Evolutionary conservation across 2,329 filamentous ascomycete genomes (phyloP), one percentile per base, ranked within the genome.

Genomic region (Verticillium nubilum): DNA sequence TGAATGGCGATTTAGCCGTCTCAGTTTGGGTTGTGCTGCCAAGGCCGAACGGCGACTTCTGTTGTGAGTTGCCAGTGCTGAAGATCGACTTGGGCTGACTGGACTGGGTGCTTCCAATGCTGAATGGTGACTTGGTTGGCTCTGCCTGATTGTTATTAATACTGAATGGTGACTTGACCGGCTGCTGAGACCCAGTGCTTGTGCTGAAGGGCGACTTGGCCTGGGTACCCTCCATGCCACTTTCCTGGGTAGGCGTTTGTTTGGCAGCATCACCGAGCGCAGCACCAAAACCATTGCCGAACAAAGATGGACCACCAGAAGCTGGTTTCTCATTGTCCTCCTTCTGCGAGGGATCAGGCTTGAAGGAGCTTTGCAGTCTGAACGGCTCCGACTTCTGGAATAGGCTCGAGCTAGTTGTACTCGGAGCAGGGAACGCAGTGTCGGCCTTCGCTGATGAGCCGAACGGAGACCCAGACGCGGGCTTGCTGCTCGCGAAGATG

Each of bases 311-410:
- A 13, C 76, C 76, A n/a, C 73, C 72, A n/a, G 72, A 70, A 25
- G 72, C 69, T 17, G 81, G 74, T 62, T 82, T 83, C 9, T 81
- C 78, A 35, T 80, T 73, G 60, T 88, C 84, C 26, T 89, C 81
- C 60, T 85, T 86, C 1, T 83, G 78, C 52, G 80, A 79, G 5
- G 83, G 80, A 64, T 90, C 87, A 9, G 80, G 79, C 67, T 86
- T 85, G 74, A 91, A 92, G 1, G 84, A 86, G 29, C 85, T 87
- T 42, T 82, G 81, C 17, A 91, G 76, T 65, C 89, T 88, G 74
- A 91, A 91, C 0, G 83, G 80, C 17, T 31, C 37, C 13, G 52
- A 27, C 15, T 53, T 53, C 52, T 28, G 27, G 52, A 29, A n/a
- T 2, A 28, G 76, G 52, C 35, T 73, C n/a, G 79, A 79, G 27